phyloP scores from a whole-genome alignment of 2,329 filamentous ascomycete species.

The Fusarium phyllophilum region DNA sequence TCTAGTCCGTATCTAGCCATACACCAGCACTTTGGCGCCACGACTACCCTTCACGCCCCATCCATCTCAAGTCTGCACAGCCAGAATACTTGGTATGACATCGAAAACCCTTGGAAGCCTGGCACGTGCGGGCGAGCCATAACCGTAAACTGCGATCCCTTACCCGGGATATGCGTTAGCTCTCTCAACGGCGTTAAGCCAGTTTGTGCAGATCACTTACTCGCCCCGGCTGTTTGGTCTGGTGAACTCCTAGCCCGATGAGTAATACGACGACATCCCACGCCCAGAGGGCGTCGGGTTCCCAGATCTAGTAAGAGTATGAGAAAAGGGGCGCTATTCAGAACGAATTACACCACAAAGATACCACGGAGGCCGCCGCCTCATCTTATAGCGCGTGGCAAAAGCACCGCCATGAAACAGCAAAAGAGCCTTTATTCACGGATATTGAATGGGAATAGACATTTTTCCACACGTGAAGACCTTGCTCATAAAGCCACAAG shows the following conservation, averaged over 20 bases:
- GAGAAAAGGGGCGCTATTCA: neutral
- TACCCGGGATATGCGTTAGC: constrained; percentile 13
- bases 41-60: constrained; percentile 14
- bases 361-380: neutral
- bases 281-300: neutral
- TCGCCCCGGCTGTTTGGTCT: neutral
- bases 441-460: constrained; percentile 8
- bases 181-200: constrained; percentile 18
- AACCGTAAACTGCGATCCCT: constrained; percentile 4
- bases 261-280: constrained; percentile 24
- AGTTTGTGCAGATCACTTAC: constrained; percentile 11
- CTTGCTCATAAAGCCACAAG: neutral
- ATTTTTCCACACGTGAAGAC: constrained; percentile 7
- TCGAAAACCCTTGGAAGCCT: neutral
- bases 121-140: neutral
- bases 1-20: constrained; percentile 14
- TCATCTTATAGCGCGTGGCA: constrained; percentile 19
- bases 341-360: neutral
- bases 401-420: neutral
- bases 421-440: neutral
- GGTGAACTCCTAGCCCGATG: neutral
- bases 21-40: constrained; percentile 3
- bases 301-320: constrained; percentile 23
- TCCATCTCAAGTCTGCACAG: neutral
- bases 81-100: neutral